Evolutionary conservation across 352 stramenopile species (phyloP).

Genomic region (Globisporangium uncinulatum): DNA sequence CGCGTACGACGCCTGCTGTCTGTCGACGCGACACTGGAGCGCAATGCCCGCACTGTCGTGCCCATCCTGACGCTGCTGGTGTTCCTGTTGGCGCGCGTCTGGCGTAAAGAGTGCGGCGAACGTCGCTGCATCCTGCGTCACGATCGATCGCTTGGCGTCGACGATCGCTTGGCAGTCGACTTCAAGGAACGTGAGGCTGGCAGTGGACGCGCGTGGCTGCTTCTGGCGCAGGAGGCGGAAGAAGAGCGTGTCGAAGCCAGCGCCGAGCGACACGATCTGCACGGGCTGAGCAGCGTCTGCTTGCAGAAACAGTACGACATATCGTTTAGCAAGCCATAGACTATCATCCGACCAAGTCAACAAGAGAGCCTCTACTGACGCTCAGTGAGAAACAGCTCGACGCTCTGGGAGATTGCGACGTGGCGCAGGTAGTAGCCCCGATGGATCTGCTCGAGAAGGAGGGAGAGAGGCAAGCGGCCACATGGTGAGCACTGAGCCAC

Average conservation of each 20-base stretch:
- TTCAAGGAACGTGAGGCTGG: constrained; percentile 35
- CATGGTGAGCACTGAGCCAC: too few species aligned
- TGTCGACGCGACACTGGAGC: constrained; percentile 20
- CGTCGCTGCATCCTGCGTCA: constrained; percentile 18
- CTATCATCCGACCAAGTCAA: too few species aligned
- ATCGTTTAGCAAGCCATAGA: neutral
- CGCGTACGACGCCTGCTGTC: constrained; percentile 25
- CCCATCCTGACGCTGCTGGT: neutral
- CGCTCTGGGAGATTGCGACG: constrained; percentile 41
- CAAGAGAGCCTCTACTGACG: neutral
- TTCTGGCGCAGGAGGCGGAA: constrained; percentile 39
- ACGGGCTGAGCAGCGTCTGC: constrained; percentile 6
- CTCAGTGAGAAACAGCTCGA: constrained; percentile 41
- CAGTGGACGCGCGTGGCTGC: constrained; percentile 7
- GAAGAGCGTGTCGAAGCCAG: constrained; percentile 71
- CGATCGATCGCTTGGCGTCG: constrained; percentile 33
- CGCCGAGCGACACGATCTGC: constrained; percentile 66
- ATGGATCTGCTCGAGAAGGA: constrained; percentile 46
- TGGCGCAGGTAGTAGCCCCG: constrained; percentile 73
- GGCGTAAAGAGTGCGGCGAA: constrained; percentile 21
- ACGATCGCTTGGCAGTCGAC: constrained; percentile 61
- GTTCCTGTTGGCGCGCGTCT: neutral
- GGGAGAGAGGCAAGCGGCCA: neutral
- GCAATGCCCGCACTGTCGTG: constrained; percentile 1
- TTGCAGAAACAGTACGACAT: neutral